phyloP scores from a whole-genome alignment of 345 rosid genomes.

The Excoecaria cochinchinensis region DNA sequence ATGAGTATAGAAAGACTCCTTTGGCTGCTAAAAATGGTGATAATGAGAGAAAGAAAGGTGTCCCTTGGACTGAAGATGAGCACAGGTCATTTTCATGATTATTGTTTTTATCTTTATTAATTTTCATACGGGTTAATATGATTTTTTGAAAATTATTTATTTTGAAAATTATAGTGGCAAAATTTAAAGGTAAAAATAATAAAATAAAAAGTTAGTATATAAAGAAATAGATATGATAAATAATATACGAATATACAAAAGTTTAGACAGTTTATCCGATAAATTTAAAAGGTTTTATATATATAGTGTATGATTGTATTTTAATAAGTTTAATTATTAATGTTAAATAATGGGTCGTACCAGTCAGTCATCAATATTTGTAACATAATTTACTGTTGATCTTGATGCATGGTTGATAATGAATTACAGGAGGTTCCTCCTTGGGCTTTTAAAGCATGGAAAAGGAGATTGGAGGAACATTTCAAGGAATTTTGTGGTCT shows the following conservation, averaged over 20 bases:
- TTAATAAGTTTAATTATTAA: too few relatives aligned
- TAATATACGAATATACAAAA: too few relatives aligned
- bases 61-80: slow-evolving; percentile 98
- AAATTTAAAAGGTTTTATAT: too few relatives aligned
- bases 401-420: slow-evolving; percentile 12
- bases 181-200: too few relatives aligned
- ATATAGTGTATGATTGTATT: too few relatives aligned
- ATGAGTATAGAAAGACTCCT: slow-evolving; percentile 52
- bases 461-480: slow-evolving; percentile 99
- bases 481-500: slow-evolving; percentile 71
- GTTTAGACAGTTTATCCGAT: too few relatives aligned
- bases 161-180: too few relatives aligned
- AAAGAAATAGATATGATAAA: too few relatives aligned
- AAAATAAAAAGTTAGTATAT: too few relatives aligned
- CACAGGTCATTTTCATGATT: slow-evolving; percentile 58
- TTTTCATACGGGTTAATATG: not conserved
- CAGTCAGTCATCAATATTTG: too few relatives aligned
- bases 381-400: not conserved
- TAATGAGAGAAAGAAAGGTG: slow-evolving; percentile 86
- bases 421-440: slow-evolving; percentile 61
- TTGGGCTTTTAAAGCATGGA: slow-evolving; percentile 83
- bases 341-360: too few relatives aligned
- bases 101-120: not conserved
- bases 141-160: too few relatives aligned
- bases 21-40: slow-evolving; percentile 43